A percentile compares a stretch with the other conserved stretches of the same genome.
Evolutionary conservation across 1,139 yeast species (phyloP).

Genomic region (Blastobotrys raffinosifermentans): DNA sequence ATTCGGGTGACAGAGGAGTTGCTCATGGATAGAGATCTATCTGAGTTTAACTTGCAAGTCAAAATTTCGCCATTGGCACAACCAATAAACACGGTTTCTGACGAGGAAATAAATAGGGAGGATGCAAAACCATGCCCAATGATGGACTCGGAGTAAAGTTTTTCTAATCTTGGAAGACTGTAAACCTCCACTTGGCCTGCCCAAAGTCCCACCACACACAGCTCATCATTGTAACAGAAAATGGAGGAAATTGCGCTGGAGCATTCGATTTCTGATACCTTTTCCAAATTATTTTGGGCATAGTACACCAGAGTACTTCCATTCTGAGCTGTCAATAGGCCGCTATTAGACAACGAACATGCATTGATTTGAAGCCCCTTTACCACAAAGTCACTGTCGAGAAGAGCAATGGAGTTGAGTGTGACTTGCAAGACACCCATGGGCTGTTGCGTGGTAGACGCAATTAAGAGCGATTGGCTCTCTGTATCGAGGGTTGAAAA

Average conservation of each 20-base stretch:
- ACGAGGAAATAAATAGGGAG: neutral
- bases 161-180: neutral
- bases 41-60: neutral
- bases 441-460: too few relatives aligned
- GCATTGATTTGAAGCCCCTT: too few relatives aligned
- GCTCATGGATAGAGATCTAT: too few relatives aligned
- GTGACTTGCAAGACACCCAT: too few relatives aligned
- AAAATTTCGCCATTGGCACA: constrained; percentile 2
- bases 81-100: constrained; percentile 1
- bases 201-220: constrained; percentile 2
- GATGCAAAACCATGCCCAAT: constrained; percentile 1
- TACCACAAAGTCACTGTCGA: too few relatives aligned
- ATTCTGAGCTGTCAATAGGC: too few relatives aligned
- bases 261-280: neutral
- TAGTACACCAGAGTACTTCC: too few relatives aligned
- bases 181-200: neutral
- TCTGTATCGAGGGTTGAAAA: too few relatives aligned
- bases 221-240: neutral
- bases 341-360: too few relatives aligned
- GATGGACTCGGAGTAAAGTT: neutral
- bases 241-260: neutral
- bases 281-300: neutral
- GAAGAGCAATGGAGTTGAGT: too few relatives aligned
- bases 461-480: too few relatives aligned
- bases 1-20: too few relatives aligned